phyloP scores from a whole-genome alignment of 768 basidiomycete species.

The Lactarius evosmus region DNA sequence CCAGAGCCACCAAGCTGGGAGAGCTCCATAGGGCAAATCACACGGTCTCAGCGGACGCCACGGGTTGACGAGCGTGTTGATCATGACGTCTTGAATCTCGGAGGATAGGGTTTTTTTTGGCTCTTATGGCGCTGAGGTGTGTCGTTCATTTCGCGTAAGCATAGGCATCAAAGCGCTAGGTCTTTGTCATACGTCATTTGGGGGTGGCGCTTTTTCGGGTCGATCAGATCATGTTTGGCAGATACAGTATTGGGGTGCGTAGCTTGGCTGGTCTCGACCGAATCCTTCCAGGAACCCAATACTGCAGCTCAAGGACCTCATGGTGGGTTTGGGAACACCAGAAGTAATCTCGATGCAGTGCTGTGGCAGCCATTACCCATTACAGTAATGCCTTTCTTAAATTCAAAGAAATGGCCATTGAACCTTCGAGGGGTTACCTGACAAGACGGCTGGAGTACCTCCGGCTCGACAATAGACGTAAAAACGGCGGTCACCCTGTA shows the following conservation, averaged over 20 bases:
- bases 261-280: not conserved
- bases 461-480: not conserved
- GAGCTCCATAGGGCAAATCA: not conserved
- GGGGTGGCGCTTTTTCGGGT: not conserved
- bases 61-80: not conserved
- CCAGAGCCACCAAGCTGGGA: not conserved
- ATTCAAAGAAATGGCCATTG: not conserved
- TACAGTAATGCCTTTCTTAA: not conserved
- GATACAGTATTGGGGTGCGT: not conserved
- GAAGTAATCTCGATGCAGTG: not conserved
- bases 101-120: not conserved
- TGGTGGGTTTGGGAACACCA: not conserved
- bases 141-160: slow-evolving; percentile 7
- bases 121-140: not conserved
- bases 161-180: not conserved
- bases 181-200: not conserved
- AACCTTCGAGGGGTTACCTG: not conserved
- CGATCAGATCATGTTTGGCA: not conserved
- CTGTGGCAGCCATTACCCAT: not conserved
- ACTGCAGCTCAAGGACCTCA: not conserved
- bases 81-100: not conserved
- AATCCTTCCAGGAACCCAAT: not conserved
- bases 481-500: not conserved
- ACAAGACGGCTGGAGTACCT: not conserved
- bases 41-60: not conserved